Base-by-base conservation (phyloP, 371 early-diverging fungal genomes). In the Saksenaea oblongispora region DNA sequence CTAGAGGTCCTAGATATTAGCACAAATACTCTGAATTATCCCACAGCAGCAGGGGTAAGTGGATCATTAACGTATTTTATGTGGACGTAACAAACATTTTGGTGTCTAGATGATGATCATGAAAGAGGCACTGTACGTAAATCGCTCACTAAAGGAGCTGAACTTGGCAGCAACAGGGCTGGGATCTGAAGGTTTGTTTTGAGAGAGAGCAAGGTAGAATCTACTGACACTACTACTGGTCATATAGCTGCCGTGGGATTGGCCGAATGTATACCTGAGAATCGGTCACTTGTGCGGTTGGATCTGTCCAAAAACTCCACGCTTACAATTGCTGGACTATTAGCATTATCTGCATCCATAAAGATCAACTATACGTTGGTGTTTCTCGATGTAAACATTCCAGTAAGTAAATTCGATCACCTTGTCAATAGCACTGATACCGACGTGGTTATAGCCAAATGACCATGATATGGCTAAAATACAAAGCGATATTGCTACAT, bases 231-330 rank as follows among this genome's bases (percentile, higher is more conserved):
- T 28, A 34, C 11, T 1, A 34, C 28, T 39, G 14, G 26, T 2
- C n/a, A 56, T 34, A 13, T 56, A 72, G 91, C 84, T 47, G 89
- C 91, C 7, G 89, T 94, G 54, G 85, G 85, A 3, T 69, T 94
- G 35, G 93, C 95, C 7, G 95, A 94, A 69, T 82, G 87, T 39
- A 65, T 94, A 41, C 91, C 95, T 5, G 90, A 92, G 58, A 90
- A 87, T n/a, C 78, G 75, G 11, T 41, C 81, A 22, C 72, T 94
- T 9, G 74, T 72, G 55, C 79, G 88, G 53, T 75, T 94, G 62
- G 93, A 94, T 67, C 72, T 94, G 41, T 85, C 91, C 5, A 77
- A 80, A 28, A 94, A 94, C 70, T 83, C 89, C 0, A 77, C 69
- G 1, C 87, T 94, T 27, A 88, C 87, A 41, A 73, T 89, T 76